These are phyloP conservation scores for Fraxinus dipetala DNA, from an alignment of 305 asterid genomes.

Conservation along the genomic window DNA sequence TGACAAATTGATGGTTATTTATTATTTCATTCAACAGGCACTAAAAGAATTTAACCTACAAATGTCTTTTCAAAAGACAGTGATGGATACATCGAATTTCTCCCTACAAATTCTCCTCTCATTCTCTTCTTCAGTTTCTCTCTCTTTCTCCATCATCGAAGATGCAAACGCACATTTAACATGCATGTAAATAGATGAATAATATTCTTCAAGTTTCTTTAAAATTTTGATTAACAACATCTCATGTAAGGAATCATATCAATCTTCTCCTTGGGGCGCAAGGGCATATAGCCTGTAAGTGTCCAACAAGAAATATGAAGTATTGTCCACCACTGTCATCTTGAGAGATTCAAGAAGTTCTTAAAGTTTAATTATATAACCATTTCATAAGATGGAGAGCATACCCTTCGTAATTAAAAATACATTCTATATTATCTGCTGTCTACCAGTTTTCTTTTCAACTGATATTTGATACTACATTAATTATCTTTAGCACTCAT, in stretches of 20 bases:
- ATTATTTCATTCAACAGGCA: neutral
- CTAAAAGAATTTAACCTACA: neutral
- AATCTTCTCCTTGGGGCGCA: neutral
- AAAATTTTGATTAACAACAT: neutral
- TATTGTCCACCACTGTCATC: neutral
- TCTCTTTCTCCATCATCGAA: neutral
- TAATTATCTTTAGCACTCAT: neutral
- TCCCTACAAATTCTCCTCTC: neutral
- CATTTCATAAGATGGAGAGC: neutral
- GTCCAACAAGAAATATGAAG: neutral
- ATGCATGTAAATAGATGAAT: neutral
- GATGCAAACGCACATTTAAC: neutral
- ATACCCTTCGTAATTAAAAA: neutral
- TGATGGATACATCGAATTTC: neutral
- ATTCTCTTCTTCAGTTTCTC: neutral
- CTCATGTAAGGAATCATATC: neutral
- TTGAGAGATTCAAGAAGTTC: neutral
- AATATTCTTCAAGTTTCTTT: neutral
- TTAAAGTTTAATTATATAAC: no score
- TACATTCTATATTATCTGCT: neutral
- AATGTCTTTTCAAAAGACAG: neutral
- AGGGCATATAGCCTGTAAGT: neutral
- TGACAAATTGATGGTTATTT: neutral
- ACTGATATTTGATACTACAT: neutral
- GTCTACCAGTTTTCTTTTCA: neutral